These are phyloP conservation scores for Mollisia scopiformis DNA, from an alignment of 2,329 filamentous ascomycete genomes.

Conservation along the genomic window DNA sequence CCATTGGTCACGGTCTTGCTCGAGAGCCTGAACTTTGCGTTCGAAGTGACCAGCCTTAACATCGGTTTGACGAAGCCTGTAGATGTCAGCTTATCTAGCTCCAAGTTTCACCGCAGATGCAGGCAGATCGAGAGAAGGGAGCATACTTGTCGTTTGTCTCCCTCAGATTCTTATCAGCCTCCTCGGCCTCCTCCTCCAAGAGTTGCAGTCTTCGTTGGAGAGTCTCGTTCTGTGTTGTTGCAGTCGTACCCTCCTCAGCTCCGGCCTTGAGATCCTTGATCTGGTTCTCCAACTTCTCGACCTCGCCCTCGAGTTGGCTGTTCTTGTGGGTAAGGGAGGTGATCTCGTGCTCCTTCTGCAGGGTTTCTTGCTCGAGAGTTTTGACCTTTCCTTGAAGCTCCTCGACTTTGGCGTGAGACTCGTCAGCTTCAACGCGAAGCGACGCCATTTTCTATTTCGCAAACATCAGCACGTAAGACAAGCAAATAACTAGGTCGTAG, in stretches of 20 bases:
- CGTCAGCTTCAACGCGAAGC: constrained; percentile 92
- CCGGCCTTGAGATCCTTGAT: constrained; percentile 88
- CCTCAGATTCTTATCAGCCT: constrained; percentile 92
- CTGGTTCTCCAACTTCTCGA: constrained; percentile 86
- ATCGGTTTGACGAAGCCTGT: constrained; percentile 95
- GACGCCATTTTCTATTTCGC: constrained; percentile 81
- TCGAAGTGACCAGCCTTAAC: constrained; percentile 99
- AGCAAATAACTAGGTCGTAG: not conserved
- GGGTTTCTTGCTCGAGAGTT: constrained; percentile 89
- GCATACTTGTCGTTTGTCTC: constrained; percentile 98
- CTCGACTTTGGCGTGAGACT: constrained; percentile 78
- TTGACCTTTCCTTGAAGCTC: constrained; percentile 90
- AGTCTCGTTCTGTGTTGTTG: constrained; percentile 88
- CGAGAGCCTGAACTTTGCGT: constrained; percentile 97
- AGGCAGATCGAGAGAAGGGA: constrained; percentile 4
- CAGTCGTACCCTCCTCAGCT: constrained; percentile 79
- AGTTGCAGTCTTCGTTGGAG: constrained; percentile 91
- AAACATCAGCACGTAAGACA: not conserved
- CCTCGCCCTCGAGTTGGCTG: constrained; percentile 82
- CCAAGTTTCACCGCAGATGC: not conserved
- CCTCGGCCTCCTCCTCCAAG: constrained; percentile 96
- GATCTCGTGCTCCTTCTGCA: constrained; percentile 97
- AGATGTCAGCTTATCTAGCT: constrained; percentile 22
- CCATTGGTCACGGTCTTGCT: constrained; percentile 90
- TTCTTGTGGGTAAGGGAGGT: constrained; percentile 96